Percentiles rank a stretch among this genome's conserved stretches.
phyloP scores from a whole-genome alignment of 2,329 filamentous ascomycete genomes.

The Botrytis paeoniae region DNA sequence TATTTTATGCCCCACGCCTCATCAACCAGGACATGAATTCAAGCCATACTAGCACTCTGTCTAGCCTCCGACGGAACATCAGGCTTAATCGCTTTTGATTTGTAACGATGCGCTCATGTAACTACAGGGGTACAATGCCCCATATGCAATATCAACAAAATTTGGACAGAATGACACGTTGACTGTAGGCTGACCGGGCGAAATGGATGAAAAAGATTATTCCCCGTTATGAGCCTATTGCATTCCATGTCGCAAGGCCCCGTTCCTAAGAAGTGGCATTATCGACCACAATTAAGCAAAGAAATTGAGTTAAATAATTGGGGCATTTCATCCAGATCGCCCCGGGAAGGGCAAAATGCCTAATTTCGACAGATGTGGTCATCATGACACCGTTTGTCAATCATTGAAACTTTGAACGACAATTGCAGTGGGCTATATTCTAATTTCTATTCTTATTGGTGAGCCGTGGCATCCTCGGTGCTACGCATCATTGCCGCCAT shows the following conservation, averaged over 20 bases:
- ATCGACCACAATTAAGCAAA: not conserved
- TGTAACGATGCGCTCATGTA: not conserved
- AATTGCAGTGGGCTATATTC: not conserved
- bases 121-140: not conserved
- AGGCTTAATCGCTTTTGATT: not conserved
- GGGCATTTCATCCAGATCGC: not conserved
- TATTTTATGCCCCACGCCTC: not conserved
- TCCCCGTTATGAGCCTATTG: too few species aligned
- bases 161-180: not conserved
- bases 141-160: not conserved
- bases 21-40: not conserved
- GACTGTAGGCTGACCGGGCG: not conserved
- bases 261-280: fast-evolving
- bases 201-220: not conserved
- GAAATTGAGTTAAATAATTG: not conserved
- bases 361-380: not conserved
- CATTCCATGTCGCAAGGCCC: not conserved
- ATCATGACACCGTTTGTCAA: not conserved
- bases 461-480: not conserved
- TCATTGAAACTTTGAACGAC: too few species aligned
- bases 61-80: not conserved
- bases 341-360: not conserved
- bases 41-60: not conserved
- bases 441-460: not conserved
- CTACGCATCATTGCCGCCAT: not conserved